These are phyloP conservation scores for Neurospora discreta DNA, from an alignment of 495 filamentous ascomycete genomes.

Conservation along the genomic window DNA sequence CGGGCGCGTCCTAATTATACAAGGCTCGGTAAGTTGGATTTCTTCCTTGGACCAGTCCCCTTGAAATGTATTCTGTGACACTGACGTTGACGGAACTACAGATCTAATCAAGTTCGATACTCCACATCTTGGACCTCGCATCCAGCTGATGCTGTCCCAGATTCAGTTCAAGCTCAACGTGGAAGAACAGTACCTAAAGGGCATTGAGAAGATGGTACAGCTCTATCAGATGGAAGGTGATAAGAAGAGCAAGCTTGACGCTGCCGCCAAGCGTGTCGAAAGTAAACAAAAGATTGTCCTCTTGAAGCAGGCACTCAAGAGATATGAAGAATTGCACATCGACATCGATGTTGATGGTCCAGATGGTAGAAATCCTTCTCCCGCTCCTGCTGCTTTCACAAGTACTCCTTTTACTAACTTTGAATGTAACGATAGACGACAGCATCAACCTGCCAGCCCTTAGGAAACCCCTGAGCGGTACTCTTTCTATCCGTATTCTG, in stretches of 20 bases:
- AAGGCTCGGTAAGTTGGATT: slow-evolving; percentile 66
- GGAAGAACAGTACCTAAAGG: slow-evolving; percentile 98
- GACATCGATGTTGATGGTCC: slow-evolving; percentile 79
- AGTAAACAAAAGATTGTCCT: slow-evolving; percentile 97
- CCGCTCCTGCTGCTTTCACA: neutral
- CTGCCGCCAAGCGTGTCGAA: slow-evolving; percentile 77
- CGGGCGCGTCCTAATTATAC: slow-evolving; percentile 81
- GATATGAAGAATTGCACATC: slow-evolving; percentile 96
- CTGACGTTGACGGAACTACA: slow-evolving; percentile 20
- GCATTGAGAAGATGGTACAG: slow-evolving; percentile 98
- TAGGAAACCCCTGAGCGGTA: slow-evolving; percentile 85
- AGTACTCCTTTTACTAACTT: slow-evolving; percentile 6
- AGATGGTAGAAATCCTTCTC: slow-evolving; percentile 55
- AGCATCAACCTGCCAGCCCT: slow-evolving; percentile 91
- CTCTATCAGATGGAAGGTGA: slow-evolving; percentile 98
- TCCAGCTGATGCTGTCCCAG: slow-evolving; percentile 98
- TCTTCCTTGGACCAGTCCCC: neutral
- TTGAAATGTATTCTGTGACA: no score
- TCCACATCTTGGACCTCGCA: slow-evolving; percentile 86
- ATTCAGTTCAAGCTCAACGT: slow-evolving; percentile 98
- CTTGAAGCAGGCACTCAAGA: slow-evolving; percentile 85
- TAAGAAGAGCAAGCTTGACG: slow-evolving; percentile 85
- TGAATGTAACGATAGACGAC: slow-evolving; percentile 52
- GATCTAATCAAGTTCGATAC: slow-evolving; percentile 99
- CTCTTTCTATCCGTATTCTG: slow-evolving; percentile 72